Evolutionary conservation across 2,329 filamentous ascomycete genomes (phyloP), one percentile per base, ranked within the genome.

Genomic region (Berkeleyomyces rouxiae): DNA sequence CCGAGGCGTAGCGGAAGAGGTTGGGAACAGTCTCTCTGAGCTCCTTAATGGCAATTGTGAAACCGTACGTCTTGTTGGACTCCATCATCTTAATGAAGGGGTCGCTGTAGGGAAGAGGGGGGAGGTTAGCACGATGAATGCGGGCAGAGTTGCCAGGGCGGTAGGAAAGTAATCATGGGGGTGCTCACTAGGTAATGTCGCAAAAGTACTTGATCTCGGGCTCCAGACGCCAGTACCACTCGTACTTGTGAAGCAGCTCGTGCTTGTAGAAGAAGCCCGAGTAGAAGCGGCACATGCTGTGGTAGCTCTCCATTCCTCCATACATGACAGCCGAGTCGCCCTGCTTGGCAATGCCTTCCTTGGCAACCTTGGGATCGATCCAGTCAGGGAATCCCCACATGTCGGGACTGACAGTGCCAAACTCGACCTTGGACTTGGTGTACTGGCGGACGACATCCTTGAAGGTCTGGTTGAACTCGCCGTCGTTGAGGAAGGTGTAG

Each of bases 131-230:
- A 36, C 3, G 11, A 37, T 9, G 16, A 23, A n/a, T 23, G 31
- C n/a, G 46, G 31, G 31, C 31, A 6, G 13, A 23, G 23, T 23
- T 2, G 23, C 2, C 23, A 23, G 23, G 23, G 23, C 23, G 23
- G 23, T 23, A 23, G 23, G 23, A 2, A 2, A 23, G 23, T 23
- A 23, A 23, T 23, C 23, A 11, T n/a, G 13, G 23, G 23, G 4
- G 44, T 42, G 68, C 70, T 51, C 83, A 92, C 88, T 99, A 99
- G 67, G 93, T 99, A 68, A 99, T 97, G 72, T 99, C 93, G 75
- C 93, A 99, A 77, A 99, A 99, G 77, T 97, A 99, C 77, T 92
- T 96, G 82, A 99, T 97, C 75, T 99, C 93, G 67, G 93, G 93
- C 79, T 99, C 93, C 69, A 99, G 79, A 67, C 93, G 90, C 93